Evolutionary conservation across 2,329 filamentous ascomycete species (phyloP), one percentile per base, ranked within the genome.

Genomic region (Purpureocillium lavendulum): DNA sequence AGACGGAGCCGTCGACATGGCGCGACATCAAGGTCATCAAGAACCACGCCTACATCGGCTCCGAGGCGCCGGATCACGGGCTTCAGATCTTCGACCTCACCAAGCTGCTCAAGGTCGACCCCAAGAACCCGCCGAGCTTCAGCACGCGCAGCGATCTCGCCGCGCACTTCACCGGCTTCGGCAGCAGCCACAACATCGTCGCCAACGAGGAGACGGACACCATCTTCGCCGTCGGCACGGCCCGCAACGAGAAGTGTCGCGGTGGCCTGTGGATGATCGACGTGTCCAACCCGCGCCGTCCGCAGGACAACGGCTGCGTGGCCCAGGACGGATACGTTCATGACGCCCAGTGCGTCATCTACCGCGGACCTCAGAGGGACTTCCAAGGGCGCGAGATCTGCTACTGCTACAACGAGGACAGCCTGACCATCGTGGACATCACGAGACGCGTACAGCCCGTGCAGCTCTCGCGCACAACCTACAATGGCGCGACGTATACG

Each of bases 1-100:
- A 69, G 38, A 63, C 62, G 3, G 45, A 45, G 4, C 50, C 53
- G 1, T 55, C 54, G 2, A 43, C 51, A 3, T 68, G 65, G 65
- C 58, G 65, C 6, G 65, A 68, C 46, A 66, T 67, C 48, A 59
- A 60, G 21, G 61, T 62, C 2, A 64, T 61, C 42, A 53, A 55
- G 38, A 48, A 61, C 49, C 58, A 56, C 36, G 54, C 51, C 21
- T 51, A 66, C 43, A 64, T 68, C 11, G 64, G 65, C 18, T 62
- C 61, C 15, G 65, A 68, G 46, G 70, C 73, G 1, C 50, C 53
- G 7, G 55, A 58, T 31, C 77, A 81, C 46, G 72, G 73, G 16
- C 65, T 82, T n/a, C 77, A 82, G 55, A 71, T 82, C 52, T 82
- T 82, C 42, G 76, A 82, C 48, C 65, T 80, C 61, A 70, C 61